Conservation (phyloP, 1,284 basidiomycete genomes). For the Trametes sp. region DNA sequence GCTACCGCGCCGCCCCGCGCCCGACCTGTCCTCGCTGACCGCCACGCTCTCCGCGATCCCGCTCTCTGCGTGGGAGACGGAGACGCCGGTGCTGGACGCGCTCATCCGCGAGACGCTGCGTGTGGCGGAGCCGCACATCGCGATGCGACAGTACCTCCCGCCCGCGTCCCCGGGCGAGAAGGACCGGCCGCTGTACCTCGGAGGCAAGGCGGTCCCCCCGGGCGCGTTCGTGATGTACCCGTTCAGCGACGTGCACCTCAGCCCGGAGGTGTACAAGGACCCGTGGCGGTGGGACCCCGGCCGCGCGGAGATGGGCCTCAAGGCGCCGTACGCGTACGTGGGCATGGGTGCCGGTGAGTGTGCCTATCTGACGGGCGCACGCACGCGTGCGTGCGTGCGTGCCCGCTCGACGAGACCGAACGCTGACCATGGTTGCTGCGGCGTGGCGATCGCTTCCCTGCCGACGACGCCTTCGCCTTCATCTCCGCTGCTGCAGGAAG, state of each 20-base stretch:
- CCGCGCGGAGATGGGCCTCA: constrained; percentile 50
- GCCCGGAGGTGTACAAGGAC: constrained; percentile 71
- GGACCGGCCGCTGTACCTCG: constrained; percentile 50
- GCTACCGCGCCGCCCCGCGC: neutral
- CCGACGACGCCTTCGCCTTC: neutral
- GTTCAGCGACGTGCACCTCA: constrained; percentile 78
- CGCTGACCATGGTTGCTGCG: neutral
- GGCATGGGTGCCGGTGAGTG: constrained; percentile 79
- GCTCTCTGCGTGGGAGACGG: constrained; percentile 70
- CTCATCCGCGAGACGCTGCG: constrained; percentile 78
- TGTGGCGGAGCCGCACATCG: constrained; percentile 77
- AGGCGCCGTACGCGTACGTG: constrained; percentile 65
- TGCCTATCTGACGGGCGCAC: neutral
- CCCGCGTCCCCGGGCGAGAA: constrained; percentile 8
- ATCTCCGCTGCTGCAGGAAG: constrained; percentile 54
- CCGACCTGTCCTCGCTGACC: constrained; percentile 47
- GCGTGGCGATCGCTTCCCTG: constrained; percentile 3
- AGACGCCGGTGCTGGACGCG: constrained; percentile 72
- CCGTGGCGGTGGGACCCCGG: constrained; percentile 78
- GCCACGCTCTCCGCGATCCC: constrained; percentile 63
- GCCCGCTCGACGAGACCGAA: too few species aligned
- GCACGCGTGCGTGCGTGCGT: neutral
- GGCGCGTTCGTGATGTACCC: constrained; percentile 79
- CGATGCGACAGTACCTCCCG: constrained; percentile 80
- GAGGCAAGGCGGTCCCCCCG: constrained; percentile 68